phyloP scores from a whole-genome alignment of 352 stramenopile species.

The Blastocystis sp. region DNA sequence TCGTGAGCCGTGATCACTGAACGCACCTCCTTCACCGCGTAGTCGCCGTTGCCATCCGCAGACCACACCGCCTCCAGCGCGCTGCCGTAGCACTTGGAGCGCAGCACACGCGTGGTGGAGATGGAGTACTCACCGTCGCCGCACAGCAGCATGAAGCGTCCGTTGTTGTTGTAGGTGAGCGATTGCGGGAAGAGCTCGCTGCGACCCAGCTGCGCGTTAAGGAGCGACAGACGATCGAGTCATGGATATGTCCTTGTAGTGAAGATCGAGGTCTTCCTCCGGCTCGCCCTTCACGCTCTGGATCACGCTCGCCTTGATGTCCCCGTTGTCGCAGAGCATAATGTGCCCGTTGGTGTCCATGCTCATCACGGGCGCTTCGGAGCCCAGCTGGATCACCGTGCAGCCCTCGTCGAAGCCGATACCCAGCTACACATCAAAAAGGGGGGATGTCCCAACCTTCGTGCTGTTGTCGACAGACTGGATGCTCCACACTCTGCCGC shows the following conservation, averaged over 20 bases:
- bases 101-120: constrained; percentile 93
- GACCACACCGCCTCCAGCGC: constrained; percentile 98
- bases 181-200: constrained; percentile 97
- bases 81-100: constrained; percentile 89
- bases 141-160: constrained; percentile 95
- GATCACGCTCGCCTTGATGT: constrained; percentile 91
- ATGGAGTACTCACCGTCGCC: constrained; percentile 99
- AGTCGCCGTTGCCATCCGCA: constrained; percentile 93
- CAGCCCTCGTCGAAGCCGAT: constrained; percentile 85
- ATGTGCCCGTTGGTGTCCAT: constrained; percentile 95
- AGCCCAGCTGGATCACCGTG: constrained; percentile 94
- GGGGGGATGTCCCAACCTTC: constrained; percentile 73
- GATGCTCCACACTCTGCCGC: constrained; percentile 95
- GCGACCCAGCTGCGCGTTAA: constrained; percentile 90
- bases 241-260: constrained; percentile 52
- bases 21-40: constrained; percentile 77
- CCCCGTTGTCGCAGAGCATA: constrained; percentile 96
- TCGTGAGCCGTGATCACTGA: neutral
- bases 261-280: neutral
- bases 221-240: constrained; percentile 76
- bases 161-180: constrained; percentile 97
- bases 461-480: constrained; percentile 81
- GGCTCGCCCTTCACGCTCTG: constrained; percentile 74
- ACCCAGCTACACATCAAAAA: constrained; percentile 69
- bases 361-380: constrained; percentile 94